These are phyloP conservation scores for Jatropha podagrica DNA, from an alignment of 441 rosid genomes.

Conservation along the genomic window DNA sequence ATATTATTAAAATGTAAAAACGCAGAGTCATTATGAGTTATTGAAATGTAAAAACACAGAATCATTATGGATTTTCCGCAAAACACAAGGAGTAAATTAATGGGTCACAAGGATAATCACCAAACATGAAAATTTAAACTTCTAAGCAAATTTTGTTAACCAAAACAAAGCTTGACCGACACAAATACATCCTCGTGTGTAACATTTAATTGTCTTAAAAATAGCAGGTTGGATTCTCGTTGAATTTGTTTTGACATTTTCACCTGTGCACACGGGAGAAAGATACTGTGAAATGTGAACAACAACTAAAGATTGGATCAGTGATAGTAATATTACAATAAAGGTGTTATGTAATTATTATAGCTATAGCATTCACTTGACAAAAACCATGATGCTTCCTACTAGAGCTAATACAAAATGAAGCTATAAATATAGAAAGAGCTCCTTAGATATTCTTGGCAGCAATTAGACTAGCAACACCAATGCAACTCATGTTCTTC, in stretches of 20 bases:
- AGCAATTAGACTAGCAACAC: constrained; percentile 4
- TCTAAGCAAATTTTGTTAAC: too few species aligned
- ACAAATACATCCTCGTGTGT: not conserved
- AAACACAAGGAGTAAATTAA: too few species aligned
- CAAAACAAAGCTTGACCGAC: too few species aligned
- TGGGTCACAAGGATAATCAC: too few species aligned
- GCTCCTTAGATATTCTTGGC: not conserved
- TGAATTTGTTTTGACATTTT: not conserved
- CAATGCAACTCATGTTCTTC: not conserved
- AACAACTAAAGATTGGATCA: not conserved
- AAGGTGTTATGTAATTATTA: too few species aligned
- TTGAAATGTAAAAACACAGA: too few species aligned
- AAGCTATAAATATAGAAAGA: not conserved
- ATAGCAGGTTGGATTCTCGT: not conserved
- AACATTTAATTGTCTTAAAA: not conserved
- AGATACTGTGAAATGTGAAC: not conserved
- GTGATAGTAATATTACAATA: not conserved
- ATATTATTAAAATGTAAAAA: too few species aligned
- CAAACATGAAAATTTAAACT: too few species aligned
- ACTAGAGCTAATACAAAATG: not conserved
- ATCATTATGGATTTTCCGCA: too few species aligned
- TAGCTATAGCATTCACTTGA: not conserved
- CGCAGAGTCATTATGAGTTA: too few species aligned
- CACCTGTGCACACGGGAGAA: not conserved
- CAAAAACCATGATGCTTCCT: constrained; percentile 1